A percentile compares a stretch with the other conserved stretches of the same genome.
Conservation (phyloP, 2,329 filamentous ascomycete genomes). For the Neocatenulostroma microsporum region DNA sequence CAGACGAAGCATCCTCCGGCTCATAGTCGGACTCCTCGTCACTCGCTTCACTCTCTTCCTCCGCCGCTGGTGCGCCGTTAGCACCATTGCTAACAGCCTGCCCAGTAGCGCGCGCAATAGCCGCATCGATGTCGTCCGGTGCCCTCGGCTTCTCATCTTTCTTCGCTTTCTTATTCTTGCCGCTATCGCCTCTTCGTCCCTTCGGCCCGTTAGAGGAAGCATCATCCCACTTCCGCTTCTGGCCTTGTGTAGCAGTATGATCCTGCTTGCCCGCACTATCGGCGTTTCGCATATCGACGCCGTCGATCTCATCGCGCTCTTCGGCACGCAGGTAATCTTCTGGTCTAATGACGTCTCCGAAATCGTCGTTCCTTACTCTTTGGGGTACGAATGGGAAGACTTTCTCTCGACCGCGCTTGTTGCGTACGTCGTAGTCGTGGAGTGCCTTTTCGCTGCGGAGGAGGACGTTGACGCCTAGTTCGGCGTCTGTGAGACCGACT, state of each 20-base stretch:
- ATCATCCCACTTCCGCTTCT: conserved; percentile 93
- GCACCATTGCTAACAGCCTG: conserved; percentile 15
- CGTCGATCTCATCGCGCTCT: conserved; percentile 71
- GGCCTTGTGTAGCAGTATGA: conserved; percentile 62
- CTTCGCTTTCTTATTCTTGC: conserved; percentile 53
- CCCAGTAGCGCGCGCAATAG: conserved; percentile 26
- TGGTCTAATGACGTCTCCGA: conserved; percentile 84
- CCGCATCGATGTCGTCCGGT: conserved; percentile 30
- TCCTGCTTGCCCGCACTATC: conserved; percentile 42
- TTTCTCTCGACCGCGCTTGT: conserved; percentile 84
- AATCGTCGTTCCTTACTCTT: conserved; percentile 75
- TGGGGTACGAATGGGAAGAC: conserved; percentile 84
- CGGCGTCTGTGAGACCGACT: conserved; percentile 72
- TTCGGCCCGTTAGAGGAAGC: conserved; percentile 32
- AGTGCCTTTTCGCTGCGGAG: conserved; percentile 66
- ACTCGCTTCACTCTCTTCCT: conserved; percentile 31
- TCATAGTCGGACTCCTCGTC: conserved; percentile 47
- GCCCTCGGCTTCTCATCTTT: conserved; percentile 33
- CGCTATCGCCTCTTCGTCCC: conserved; percentile 4
- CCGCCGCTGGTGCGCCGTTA: conserved; percentile 19
- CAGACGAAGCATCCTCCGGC: conserved; percentile 39
- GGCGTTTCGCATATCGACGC: conserved; percentile 51
- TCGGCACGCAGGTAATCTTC: conserved; percentile 92
- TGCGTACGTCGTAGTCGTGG: conserved; percentile 84
- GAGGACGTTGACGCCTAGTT: conserved; percentile 84